Base-by-base conservation (phyloP, 164 flowering plant species). In the Akebia trifoliata region DNA sequence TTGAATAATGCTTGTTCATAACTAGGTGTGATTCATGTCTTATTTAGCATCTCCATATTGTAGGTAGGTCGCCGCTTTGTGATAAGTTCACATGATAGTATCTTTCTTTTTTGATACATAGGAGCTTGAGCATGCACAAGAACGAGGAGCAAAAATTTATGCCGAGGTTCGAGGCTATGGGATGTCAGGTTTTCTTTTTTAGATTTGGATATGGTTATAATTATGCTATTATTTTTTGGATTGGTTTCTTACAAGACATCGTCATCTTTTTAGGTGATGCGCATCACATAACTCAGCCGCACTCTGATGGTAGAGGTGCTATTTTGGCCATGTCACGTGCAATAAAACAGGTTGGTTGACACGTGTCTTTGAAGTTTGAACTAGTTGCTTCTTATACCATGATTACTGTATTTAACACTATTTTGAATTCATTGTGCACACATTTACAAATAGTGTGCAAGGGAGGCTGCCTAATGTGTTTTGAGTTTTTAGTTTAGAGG, bases 151-250 rank as follows among this genome's bases (percentile, higher is more conserved):
- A 53, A 86, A 81, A 69, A 74, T 87, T 25, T 93, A 93, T 74
- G 96, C 99, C 0, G 96, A 93, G 74, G 52, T 94, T 69, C 80
- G 93, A 50, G 99, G 99, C 44, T 93, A 87, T 79, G 99, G 99
- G 63, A 87, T 81, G 89, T 93, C 99, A 87, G 97, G 97, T 91
- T 49, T 44, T 42, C 59, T 57, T 53, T 54, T n/a, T n/a, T n/a
- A n/a, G n/a, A n/a, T n/a, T 26, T 47, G 40, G 37, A 51, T 44
- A 15, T 38, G 37, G 61, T 55, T 34, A 17, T 46, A 26, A 14
- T 40, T n/a, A 4, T 44, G 45, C 37, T 62, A 20, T 32, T 40
- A 14, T 45, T 59, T 7, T 57, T 26, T 56, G 9, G 5, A 34
- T 17, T 64, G 37, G 11, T 54, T 62, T 58, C 32, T 61, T 22